Base-by-base conservation (phyloP, 257 asterid species). In the Paulownia fortunei region DNA sequence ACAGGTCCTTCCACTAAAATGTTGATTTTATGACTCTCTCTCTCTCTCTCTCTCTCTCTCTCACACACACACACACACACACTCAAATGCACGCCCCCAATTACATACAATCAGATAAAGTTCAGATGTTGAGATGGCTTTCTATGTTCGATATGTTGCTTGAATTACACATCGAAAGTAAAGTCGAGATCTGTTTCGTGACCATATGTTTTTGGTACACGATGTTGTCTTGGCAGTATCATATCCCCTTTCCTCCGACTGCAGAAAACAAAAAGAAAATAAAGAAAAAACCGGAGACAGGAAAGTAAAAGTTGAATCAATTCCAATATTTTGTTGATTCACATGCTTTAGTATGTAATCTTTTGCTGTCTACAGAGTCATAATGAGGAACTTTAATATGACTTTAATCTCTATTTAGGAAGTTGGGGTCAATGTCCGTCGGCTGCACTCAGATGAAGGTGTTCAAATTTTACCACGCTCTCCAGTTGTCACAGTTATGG, bases 401-500 rank as follows among this genome's bases (percentile, higher is more conserved):
- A n/a, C n/a, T n/a, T 58, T 78, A 66, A 36, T 74, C 16, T 75
- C 34, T 84, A 79, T 79, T 67, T 82, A 95, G 99, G 99, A 92
- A 87, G 81, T 93, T 78, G 99, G 98, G 23, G 92, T 93, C 81
- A 90, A 88, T 77, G 97, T 92, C 42, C 85, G 79, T 74, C 84
- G 97, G 80, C 84, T 84, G 78, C 97, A 89, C 81, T 87, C 93
- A 15, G 89, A 88, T 26, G 92, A 85, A 80, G 98, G 98, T 51
- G 67, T 83, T 62, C 76, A 86, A 76, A 81, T 86, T 56, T 66
- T 87, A 39, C 91, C 94, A 30, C 98, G 98, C 36, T 91, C 94
- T 58, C 97, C 98, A 72, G 97, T 95, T 56, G 96, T 95, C 78
- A 91, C 99, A 13, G 99, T 95, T 68, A 95, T 95, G 99, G 99